Evolutionary conservation across 163 green algal species (phyloP).

Genomic region (Scenedesmus sp.): DNA sequence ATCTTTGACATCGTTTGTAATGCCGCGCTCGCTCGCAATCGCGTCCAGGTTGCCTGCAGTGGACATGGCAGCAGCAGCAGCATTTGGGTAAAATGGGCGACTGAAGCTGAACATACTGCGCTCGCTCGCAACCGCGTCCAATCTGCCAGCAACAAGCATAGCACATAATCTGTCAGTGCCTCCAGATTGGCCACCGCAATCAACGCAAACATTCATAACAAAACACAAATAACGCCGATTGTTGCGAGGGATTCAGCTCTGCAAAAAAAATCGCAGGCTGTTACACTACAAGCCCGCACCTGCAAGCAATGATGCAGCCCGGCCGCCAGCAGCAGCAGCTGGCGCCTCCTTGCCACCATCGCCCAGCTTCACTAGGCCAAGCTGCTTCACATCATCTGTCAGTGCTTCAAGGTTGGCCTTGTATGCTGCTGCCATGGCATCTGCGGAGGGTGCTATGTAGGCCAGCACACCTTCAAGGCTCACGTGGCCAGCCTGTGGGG

Average conservation of each 20-base stretch:
- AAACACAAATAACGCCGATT: no score
- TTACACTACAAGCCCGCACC: background rate
- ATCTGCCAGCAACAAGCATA: no score
- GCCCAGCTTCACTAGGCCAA: conserved; percentile 56
- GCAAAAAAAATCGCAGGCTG: no score
- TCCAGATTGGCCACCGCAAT: conserved; percentile 1
- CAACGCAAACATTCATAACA: no score
- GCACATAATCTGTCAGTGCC: conserved; percentile 48
- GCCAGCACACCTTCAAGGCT: conserved; percentile 68
- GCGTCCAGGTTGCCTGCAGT: conserved; percentile 13
- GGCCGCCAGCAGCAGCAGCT: background rate
- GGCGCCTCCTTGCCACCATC: conserved; percentile 11
- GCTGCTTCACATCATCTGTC: conserved; percentile 44
- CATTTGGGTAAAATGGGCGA: no score
- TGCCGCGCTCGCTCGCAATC: conserved; percentile 11
- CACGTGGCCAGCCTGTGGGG: conserved; percentile 49
- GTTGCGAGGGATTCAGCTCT: no score
- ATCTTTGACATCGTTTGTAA: background rate
- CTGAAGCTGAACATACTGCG: no score
- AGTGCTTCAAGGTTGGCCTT: conserved; percentile 41
- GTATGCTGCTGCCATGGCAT: conserved; percentile 48
- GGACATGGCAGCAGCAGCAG: background rate
- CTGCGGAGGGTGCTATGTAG: conserved; percentile 74
- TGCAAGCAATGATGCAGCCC: background rate
- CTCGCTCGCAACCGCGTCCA: no score